phyloP scores from a whole-genome alignment of 805 yeast genomes.

The Wickerhamomyces ciferrii region DNA sequence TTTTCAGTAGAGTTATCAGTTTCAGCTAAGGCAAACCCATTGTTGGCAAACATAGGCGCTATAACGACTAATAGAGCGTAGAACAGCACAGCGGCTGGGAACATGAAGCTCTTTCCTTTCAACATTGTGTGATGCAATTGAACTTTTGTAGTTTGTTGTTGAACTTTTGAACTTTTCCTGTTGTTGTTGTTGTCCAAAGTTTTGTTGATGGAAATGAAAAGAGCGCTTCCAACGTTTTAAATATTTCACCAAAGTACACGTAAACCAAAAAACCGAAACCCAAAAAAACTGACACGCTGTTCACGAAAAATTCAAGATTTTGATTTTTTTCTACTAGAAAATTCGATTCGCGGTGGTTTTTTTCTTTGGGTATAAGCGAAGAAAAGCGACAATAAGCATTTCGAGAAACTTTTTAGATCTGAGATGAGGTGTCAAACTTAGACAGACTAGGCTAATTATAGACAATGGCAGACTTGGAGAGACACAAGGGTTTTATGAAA shows the following conservation, averaged over 20 bases:
- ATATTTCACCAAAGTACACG: neutral
- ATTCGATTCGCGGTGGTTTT: neutral
- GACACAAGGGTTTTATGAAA: constrained; percentile 37
- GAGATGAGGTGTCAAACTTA: too few relatives aligned
- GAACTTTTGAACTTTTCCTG: too few relatives aligned
- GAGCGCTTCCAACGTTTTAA: neutral
- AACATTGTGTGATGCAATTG: neutral
- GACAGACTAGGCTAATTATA: neutral
- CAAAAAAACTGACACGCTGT: neutral
- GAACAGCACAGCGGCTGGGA: constrained; percentile 28
- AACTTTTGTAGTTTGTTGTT: neutral
- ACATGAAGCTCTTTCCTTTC: constrained; percentile 15
- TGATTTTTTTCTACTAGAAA: neutral
- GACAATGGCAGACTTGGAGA: constrained; percentile 1
- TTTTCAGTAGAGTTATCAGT: constrained; percentile 31
- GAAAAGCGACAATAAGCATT: too few relatives aligned
- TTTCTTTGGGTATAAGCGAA: too few relatives aligned
- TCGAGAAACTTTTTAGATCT: too few relatives aligned
- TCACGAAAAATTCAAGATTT: neutral
- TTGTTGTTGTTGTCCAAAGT: constrained; percentile 50
- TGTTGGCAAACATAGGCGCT: constrained; percentile 16
- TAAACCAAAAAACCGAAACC: neutral
- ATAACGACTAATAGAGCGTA: constrained; percentile 21
- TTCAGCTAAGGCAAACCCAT: constrained; percentile 19
- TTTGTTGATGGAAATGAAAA: too few relatives aligned